Evolutionary conservation across 2,329 filamentous ascomycete genomes (phyloP), one percentile per base, ranked within the genome.

Genomic region (Sordariomycetes sp.): DNA sequence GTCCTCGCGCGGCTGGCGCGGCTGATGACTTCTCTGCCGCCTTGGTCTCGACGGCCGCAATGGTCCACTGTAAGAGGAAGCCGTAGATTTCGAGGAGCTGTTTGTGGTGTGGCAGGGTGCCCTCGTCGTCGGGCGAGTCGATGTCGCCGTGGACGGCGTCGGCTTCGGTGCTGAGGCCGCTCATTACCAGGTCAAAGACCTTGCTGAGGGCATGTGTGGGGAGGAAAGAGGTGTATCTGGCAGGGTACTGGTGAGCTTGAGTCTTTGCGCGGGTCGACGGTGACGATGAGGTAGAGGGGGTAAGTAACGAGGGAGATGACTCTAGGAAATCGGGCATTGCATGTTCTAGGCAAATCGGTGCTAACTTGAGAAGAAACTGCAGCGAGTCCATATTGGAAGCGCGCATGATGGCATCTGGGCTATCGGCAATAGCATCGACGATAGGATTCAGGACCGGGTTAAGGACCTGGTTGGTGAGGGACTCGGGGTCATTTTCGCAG

Each of bases 351-450:
- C n/a, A 17, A 6, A 9, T 18, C 14, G 23, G 72, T 51, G 75
- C 86, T 69, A 77, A 96, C 90, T 98, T 98, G 65, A 98, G 72
- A 39, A 98, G 68, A 54, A 94, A 94, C 59, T 95, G 90, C 47
- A 98, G 61, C 41, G 88, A 94, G 65, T 98, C 90, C 64, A 96
- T 88, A 44, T 81, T 74, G 33, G 78, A 73, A 49, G 79, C 75
- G 59, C 80, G 81, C 42, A 78, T 79, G 45, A 98, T 81, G 39
- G 84, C 83, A 59, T 95, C 90, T 33, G 92, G 87, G 53, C 82
- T 94, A 53, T 93, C 87, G 35, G 88, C 87, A 19, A 98, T 78
- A 20, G 86, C 82, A 57, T 96, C 92, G 42, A 95, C 79, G 40
- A 98, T 94, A 17, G 85, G 82, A 54, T 98, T 93, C 41, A 98